Evolutionary conservation across 192 early-diverging fungal species (phyloP).

Genomic region (Entomortierella parvispora): DNA sequence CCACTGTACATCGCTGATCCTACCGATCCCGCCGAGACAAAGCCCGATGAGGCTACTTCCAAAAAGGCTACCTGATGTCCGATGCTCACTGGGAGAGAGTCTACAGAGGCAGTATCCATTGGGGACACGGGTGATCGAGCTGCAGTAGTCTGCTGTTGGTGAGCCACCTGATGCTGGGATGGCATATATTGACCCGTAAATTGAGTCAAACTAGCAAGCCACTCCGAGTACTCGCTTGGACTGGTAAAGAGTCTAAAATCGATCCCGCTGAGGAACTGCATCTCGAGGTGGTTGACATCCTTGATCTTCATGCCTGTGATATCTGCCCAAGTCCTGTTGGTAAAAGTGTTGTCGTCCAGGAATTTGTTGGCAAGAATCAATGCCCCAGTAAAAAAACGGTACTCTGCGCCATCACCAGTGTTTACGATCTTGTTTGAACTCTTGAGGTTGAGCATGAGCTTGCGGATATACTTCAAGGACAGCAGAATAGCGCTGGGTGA

Average conservation of each 20-base stretch:
- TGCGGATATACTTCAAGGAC: constrained; percentile 64
- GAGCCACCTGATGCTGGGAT: constrained; percentile 31
- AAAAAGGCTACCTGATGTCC: background rate
- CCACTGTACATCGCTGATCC: background rate
- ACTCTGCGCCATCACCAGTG: constrained; percentile 65
- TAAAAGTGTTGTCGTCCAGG: constrained; percentile 90
- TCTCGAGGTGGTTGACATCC: constrained; percentile 86
- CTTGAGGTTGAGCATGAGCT: constrained; percentile 52
- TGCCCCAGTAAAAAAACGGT: constrained; percentile 63
- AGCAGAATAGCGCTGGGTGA: constrained; percentile 63
- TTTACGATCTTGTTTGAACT: constrained; percentile 53
- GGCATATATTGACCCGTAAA: constrained; percentile 53
- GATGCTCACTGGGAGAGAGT: background rate
- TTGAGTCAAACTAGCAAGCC: constrained; percentile 63
- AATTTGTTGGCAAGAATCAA: constrained; percentile 80
- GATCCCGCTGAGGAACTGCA: constrained; percentile 82
- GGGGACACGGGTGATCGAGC: constrained; percentile 40
- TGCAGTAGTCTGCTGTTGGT: constrained; percentile 33
- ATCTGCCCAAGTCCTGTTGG: constrained; percentile 89
- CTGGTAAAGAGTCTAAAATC: constrained; percentile 80
- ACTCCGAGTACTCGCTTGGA: constrained; percentile 71
- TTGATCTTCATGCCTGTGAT: constrained; percentile 84
- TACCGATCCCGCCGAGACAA: constrained; percentile 1
- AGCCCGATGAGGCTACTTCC: background rate
- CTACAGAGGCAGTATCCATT: constrained; percentile 11